These are phyloP conservation scores for Gnomoniopsis smithogilvyi DNA, from an alignment of 2,329 filamentous ascomycete species.

Conservation along the genomic window DNA sequence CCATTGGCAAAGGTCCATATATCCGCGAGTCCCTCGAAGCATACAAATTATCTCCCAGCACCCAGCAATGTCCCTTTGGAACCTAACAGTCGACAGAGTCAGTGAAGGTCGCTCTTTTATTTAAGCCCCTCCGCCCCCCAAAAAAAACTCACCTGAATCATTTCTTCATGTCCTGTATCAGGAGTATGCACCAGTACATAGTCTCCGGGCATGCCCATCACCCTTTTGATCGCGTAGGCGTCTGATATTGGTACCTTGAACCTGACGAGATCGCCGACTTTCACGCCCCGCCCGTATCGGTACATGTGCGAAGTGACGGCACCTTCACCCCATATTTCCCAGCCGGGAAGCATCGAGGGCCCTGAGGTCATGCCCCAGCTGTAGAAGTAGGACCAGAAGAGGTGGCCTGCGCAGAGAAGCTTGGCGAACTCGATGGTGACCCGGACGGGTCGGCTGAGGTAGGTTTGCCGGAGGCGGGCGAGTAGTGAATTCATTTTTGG, in stretches of 20 bases:
- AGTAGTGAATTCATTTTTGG: background rate
- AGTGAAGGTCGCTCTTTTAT: constrained; percentile 39
- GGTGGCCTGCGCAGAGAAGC: constrained; percentile 44
- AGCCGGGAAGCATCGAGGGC: constrained; percentile 86
- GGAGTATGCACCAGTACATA: constrained; percentile 68
- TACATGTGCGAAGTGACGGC: constrained; percentile 67
- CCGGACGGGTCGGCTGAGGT: constrained; percentile 38
- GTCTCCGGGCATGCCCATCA: constrained; percentile 73
- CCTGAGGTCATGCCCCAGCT: constrained; percentile 60
- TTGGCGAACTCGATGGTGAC: constrained; percentile 44
- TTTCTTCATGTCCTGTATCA: constrained; percentile 42
- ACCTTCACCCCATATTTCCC: constrained; percentile 64
- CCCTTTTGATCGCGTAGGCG: constrained; percentile 70
- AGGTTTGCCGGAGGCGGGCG: constrained; percentile 21
- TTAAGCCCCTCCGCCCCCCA: constrained; percentile 49
- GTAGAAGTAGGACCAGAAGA: constrained; percentile 60
- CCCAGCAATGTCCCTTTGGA: constrained; percentile 87
- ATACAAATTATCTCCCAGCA: constrained; percentile 82
- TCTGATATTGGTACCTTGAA: constrained; percentile 70
- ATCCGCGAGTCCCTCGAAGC: constrained; percentile 82
- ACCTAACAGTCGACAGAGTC: constrained; percentile 53
- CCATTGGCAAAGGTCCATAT: constrained; percentile 84
- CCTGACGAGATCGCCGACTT: constrained; percentile 80
- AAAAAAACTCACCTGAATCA: constrained; percentile 63
- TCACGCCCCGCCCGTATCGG: constrained; percentile 60